Base-by-base conservation (phyloP, 768 basidiomycete genomes). In the Tylopilus rubrobrunneus region DNA sequence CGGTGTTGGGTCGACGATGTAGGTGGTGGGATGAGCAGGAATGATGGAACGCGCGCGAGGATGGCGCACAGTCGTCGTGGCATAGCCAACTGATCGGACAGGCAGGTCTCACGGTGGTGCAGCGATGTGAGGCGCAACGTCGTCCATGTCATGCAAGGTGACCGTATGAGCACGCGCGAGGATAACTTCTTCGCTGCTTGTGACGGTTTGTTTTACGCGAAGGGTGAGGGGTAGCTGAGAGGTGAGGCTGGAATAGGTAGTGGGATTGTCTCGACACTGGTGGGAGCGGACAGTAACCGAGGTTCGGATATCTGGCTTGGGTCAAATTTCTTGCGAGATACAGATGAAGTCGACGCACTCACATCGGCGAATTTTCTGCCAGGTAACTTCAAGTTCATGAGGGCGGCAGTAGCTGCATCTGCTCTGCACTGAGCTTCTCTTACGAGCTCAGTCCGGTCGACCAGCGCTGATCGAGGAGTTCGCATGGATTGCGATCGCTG, bases 391-490 rank as follows among this genome's bases (percentile, higher is more conserved):
- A n/a, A n/a, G n/a, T 81, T 81, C 61, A 79, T 77, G 48, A 87
- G 76, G 14, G 80, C 77, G 48, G 80, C 68, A 61, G 82, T 86
- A 5, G 86, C 86, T 23, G 84, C 87, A 48, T 84, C 82, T 1
- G 80, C 79, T 64, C 80, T 83, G 59, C 83, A 80, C 59, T 84
- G 84, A 21, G 91, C 81, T 62, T 89, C 85, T 47, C 73, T 74
- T 10, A 78, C 78, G 29, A 91, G 78, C 51, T 84, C 78, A 9
- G 74, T 76, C 43, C 81, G 74, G 49, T 85, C 77, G 54, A 78
- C 67, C 8, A 76, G 70, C 1, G 69, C 67, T 48, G 70, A 74
- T 43, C 49, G 56, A 52, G 68, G 77, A 39, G 75, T 71, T 61
- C 70, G 74, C 37, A 78, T 71, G 28, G 70, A 72, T 51, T 63